A percentile compares a stretch with the other conserved stretches of the same genome.
Evolutionary conservation across 2,329 filamentous ascomycete species (phyloP).

Genomic region (Cryphonectria parasitica): DNA sequence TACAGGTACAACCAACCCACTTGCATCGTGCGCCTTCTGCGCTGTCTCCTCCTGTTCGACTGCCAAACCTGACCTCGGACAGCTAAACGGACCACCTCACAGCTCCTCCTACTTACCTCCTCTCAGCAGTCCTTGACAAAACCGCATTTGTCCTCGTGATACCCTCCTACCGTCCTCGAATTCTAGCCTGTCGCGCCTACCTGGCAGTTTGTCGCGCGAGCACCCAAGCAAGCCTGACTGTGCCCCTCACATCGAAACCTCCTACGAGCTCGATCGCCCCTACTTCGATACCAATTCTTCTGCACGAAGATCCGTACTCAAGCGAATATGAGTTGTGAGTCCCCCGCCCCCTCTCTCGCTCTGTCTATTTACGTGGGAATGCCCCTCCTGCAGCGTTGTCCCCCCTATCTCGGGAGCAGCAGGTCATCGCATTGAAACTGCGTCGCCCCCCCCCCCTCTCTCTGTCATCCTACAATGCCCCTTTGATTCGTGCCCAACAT

Average conservation of each 20-base stretch:
- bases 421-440: not conserved
- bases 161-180: not conserved
- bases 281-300: not conserved
- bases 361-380: not conserved
- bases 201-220: not conserved
- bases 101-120: not conserved
- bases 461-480: constrained; percentile 6
- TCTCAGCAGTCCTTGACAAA: not conserved
- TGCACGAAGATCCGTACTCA: not conserved
- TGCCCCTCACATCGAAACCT: not conserved
- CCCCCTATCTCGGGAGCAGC: constrained; percentile 8
- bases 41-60: constrained; percentile 9
- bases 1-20: not conserved
- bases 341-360: not conserved
- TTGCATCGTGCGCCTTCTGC: constrained; percentile 4
- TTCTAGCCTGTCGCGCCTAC: constrained; percentile 7
- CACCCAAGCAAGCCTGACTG: constrained; percentile 4
- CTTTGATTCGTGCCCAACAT: constrained; percentile 14
- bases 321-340: constrained; percentile 13
- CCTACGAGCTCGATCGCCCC: not conserved
- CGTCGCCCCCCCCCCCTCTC: not conserved
- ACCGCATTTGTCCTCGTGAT: not conserved
- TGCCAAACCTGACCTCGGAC: not conserved
- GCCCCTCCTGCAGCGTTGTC: not conserved
- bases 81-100: not conserved